Percentiles rank a stretch among this genome's conserved stretches.
phyloP scores from a whole-genome alignment of 208 protist genomes.

The Trichomonas tenax region DNA sequence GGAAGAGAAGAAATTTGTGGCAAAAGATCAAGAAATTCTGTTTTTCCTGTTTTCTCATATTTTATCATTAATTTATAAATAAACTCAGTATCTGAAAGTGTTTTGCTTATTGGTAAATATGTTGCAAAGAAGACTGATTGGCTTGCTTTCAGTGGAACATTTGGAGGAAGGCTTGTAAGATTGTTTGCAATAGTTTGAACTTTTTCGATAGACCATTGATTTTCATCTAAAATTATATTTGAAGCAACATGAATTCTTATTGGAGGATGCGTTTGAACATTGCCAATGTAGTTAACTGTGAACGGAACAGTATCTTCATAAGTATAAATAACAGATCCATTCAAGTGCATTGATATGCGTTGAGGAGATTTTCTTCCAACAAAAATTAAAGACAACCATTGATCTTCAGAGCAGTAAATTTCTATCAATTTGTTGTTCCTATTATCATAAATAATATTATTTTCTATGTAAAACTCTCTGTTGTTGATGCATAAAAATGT shows the following conservation, averaged over 20 bases:
- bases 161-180: background rate
- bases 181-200: background rate
- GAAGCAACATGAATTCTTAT: background rate
- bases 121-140: background rate
- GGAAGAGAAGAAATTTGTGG: background rate
- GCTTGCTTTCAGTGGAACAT: background rate
- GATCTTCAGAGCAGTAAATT: background rate
- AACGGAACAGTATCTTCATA: background rate
- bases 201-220: background rate
- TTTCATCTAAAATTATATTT: background rate
- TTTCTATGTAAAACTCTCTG: background rate
- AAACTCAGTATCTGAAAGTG: background rate
- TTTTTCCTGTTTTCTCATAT: background rate
- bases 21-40: background rate
- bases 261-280: background rate
- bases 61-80: background rate
- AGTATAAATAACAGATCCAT: background rate
- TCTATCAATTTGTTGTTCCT: background rate
- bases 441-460: background rate
- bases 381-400: background rate
- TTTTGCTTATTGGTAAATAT: background rate
- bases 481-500: background rate
- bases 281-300: background rate
- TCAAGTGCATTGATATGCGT: background rate
- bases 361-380: background rate